Conservation (phyloP, 306 rosid genomes). For the Vigna radiata region DNA sequence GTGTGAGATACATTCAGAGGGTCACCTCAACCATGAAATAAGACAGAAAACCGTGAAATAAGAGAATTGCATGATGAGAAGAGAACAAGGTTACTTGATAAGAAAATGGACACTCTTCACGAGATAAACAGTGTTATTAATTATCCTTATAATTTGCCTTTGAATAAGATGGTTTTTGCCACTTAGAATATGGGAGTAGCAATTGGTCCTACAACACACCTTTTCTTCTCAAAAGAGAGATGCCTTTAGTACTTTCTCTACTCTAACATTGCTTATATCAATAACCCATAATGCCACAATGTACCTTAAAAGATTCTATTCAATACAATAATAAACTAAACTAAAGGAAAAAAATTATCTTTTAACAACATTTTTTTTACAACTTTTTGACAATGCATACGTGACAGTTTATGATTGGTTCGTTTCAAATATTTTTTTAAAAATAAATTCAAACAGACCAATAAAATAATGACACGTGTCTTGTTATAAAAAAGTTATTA, state of each 20-base stretch:
- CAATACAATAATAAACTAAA: too few species aligned
- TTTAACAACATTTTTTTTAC: too few species aligned
- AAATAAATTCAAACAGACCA: too few species aligned
- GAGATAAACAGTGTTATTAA: constrained; percentile 42
- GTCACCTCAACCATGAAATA: neutral
- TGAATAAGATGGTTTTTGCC: constrained; percentile 31
- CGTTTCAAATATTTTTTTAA: too few species aligned
- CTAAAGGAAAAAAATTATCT: too few species aligned
- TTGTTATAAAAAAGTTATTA: too few species aligned
- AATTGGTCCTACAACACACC: constrained; percentile 39
- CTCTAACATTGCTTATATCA: neutral
- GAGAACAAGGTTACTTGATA: constrained; percentile 19
- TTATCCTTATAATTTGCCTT: constrained; percentile 31
- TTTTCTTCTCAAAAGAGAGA: constrained; percentile 29
- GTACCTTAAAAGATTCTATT: neutral
- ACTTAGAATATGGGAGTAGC: constrained; percentile 10
- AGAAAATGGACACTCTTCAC: constrained; percentile 47
- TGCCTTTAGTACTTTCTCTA: constrained; percentile 25
- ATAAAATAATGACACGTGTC: too few species aligned
- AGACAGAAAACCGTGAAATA: neutral
- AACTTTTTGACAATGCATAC: too few species aligned
- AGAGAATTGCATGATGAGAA: constrained; percentile 5
- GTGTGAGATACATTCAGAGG: neutral
- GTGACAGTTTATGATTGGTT: too few species aligned
- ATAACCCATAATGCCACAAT: neutral